Percentiles rank a stretch among this genome's conserved stretches.
Evolutionary conservation across 495 filamentous ascomycete genomes (phyloP).

Genomic region (Hypomontagnella submonticulosa): DNA sequence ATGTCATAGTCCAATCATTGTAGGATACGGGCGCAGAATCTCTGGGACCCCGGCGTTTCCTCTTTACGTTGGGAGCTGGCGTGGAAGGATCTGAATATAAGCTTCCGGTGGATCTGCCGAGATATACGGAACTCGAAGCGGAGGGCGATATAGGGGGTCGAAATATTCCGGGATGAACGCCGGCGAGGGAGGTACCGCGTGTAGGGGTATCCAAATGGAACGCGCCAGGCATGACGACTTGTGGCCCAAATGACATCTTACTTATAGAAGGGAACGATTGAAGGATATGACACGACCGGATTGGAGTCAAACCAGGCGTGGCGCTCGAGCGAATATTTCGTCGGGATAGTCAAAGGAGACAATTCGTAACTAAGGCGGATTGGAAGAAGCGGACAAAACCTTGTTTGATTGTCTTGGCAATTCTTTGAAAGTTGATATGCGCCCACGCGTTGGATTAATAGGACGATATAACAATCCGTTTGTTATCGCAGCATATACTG

Average conservation of each 20-base stretch:
- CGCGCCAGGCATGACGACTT: slow-evolving; percentile 61
- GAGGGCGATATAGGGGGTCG: slow-evolving; percentile 74
- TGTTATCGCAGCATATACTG: slow-evolving; percentile 23
- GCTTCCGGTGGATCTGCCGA: slow-evolving; percentile 64
- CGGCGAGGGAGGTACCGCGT: slow-evolving; percentile 53
- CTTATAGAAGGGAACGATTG: not conserved
- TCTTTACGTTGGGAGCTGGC: slow-evolving; percentile 48
- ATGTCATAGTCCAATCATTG: slow-evolving; percentile 47
- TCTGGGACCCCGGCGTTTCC: slow-evolving; percentile 51
- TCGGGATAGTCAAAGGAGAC: not conserved
- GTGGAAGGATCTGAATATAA: slow-evolving; percentile 55
- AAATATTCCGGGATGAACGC: slow-evolving; percentile 72
- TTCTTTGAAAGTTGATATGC: slow-evolving; percentile 12
- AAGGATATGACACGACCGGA: not conserved
- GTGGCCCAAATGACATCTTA: slow-evolving; percentile 55
- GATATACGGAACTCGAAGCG: slow-evolving; percentile 68
- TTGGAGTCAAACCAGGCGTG: not conserved
- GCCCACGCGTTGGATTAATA: slow-evolving; percentile 22
- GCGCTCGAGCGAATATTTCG: not conserved
- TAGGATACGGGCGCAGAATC: slow-evolving; percentile 45
- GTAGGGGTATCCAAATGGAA: slow-evolving; percentile 60
- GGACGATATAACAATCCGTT: slow-evolving; percentile 24
- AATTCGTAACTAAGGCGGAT: not conserved
- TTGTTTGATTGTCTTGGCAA: too few species aligned
- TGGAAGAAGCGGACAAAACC: slow-evolving; percentile 3